A percentile compares a stretch with the other conserved stretches of the same genome.
These are phyloP conservation scores for Aphanomyces invadans DNA, from an alignment of 352 stramenopile genomes.

Conservation along the genomic window DNA sequence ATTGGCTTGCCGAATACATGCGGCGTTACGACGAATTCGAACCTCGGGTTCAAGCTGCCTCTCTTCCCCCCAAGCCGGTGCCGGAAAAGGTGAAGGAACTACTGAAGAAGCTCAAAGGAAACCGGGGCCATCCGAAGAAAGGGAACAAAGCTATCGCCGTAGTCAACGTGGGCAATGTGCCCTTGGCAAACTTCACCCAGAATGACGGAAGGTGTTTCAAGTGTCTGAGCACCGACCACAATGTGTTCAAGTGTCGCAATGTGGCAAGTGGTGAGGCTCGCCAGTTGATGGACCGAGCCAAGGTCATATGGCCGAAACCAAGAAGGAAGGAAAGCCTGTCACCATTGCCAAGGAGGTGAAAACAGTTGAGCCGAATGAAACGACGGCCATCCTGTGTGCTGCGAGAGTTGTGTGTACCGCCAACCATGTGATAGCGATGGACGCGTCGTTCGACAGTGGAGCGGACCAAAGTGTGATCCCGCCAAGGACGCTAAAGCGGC, in stretches of 20 bases:
- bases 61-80: background rate
- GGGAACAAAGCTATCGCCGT: background rate
- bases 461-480: constrained; percentile 4
- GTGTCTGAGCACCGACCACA: background rate
- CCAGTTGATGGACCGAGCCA: background rate
- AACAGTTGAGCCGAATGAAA: too few species aligned
- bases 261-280: background rate
- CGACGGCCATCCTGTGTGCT: background rate
- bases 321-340: too few species aligned
- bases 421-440: background rate
- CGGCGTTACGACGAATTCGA: background rate
- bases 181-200: background rate
- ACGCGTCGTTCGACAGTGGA: constrained; percentile 3
- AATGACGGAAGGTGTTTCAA: background rate
- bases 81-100: background rate
- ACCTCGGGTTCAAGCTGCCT: background rate
- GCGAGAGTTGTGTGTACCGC: background rate
- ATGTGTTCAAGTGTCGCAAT: constrained; percentile 1
- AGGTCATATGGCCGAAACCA: background rate
- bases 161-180: background rate
- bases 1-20: constrained; percentile 11
- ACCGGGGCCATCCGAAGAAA: too few species aligned
- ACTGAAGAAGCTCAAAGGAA: background rate
- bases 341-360: background rate
- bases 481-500: background rate